phyloP scores from a whole-genome alignment of 23 red algal genomes.

The Cyanidiococcus yangmingshanensis region DNA sequence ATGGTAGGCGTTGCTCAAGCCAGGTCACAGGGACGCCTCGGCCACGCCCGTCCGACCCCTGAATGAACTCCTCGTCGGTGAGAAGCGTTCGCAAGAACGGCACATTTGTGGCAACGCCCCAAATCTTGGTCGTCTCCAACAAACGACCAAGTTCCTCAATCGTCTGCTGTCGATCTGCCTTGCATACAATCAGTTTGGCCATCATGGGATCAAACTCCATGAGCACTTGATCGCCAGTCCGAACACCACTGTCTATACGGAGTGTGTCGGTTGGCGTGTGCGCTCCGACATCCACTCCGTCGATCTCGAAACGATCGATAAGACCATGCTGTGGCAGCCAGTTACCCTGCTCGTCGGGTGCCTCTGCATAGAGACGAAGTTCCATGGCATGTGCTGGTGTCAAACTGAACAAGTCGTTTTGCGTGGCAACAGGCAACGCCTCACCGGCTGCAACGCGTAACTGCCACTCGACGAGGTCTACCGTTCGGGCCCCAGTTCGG shows the following conservation, averaged over 20 bases:
- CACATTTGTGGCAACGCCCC: slow-evolving; percentile 24
- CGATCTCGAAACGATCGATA: neutral
- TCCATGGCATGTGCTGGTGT: slow-evolving; percentile 41
- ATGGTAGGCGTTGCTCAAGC: slow-evolving; percentile 4
- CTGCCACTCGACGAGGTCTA: slow-evolving; percentile 35
- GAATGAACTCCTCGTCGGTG: slow-evolving; percentile 9
- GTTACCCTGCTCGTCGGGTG: slow-evolving; percentile 18
- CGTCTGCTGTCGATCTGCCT: neutral
- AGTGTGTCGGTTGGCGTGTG: neutral
- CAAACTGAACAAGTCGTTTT: slow-evolving; percentile 7
- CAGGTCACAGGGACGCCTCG: neutral
- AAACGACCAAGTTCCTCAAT: neutral
- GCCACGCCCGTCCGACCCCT: neutral
- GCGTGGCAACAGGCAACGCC: slow-evolving; percentile 8
- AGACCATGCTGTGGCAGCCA: neutral
- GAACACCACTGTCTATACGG: slow-evolving; percentile 19
- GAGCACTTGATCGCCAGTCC: slow-evolving; percentile 10
- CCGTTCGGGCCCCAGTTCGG: neutral
- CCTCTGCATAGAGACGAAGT: slow-evolving; percentile 73
- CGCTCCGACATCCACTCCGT: neutral
- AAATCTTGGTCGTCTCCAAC: neutral
- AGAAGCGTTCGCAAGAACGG: slow-evolving; percentile 17
- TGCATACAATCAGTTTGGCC: slow-evolving; percentile 25
- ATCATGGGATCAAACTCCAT: slow-evolving; percentile 33
- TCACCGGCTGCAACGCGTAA: slow-evolving; percentile 23